Evolutionary conservation across 1,139 yeast species (phyloP), one percentile per base, ranked within the genome.

Genomic region (Magnusiomyces suaveolens): DNA sequence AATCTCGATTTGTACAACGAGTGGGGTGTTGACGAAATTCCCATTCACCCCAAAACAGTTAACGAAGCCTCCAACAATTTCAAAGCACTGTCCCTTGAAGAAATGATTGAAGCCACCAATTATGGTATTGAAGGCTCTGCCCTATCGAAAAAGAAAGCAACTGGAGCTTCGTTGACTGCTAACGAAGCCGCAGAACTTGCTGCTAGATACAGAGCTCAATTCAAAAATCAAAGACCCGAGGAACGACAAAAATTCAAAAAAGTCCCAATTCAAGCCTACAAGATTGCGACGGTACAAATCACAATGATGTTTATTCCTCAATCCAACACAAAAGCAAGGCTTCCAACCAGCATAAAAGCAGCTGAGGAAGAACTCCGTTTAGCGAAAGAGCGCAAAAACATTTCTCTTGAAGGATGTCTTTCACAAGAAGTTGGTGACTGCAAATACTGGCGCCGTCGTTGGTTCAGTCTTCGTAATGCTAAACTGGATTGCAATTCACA

Each of bases 381-480:
- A 14, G 69, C 70, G 3, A 54, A 55, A 32, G 16, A 48, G n/a
- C 53, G 55, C 50, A 54, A 59, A 21, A 60, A 60, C 46, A 60
- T 65, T 24, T 50, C 59, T 23, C 56, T 59, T n/a, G 55, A 55
- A 25, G 92, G 92, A 1, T 83, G 75, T 63, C 72, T 85, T 69
- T 80, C 82, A 55, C 94, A 85, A 69, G 87, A 83, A 61, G 94
- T 92, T 21, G 92, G 92, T 0, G 94, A 85, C 69, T 81, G 87
- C 64, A 77, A 76, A 16, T 70, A 75, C 47, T 81, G 86, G 84
- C 79, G 84, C 59, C 75, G 83, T 58, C 68, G 92, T 51, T 84
- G 75, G 72, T 85, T 81, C 72, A 79, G 76, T 62, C 74, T 85
- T 33, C 65, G 72, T 43, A 87, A 84, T 0, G 74, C 77, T 25